Evolutionary conservation across 106 monocot genomes (phyloP).

Genomic region (Ottelia alismoides): DNA sequence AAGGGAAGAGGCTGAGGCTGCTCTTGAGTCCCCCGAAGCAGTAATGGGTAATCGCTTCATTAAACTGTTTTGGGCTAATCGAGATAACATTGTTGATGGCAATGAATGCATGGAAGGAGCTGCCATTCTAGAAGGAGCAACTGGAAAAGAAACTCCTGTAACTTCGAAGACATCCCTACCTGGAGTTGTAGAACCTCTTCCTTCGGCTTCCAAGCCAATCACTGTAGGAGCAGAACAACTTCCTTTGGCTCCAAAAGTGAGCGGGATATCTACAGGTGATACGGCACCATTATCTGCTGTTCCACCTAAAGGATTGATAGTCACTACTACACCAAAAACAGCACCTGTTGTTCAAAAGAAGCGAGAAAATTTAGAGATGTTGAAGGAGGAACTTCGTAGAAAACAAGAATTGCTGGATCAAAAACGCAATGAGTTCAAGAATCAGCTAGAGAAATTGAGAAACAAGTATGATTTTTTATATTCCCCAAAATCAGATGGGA

Average conservation of each 20-base stretch:
- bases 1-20: conserved; percentile 91
- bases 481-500: too few species aligned
- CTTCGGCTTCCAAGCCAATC: too few species aligned
- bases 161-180: conserved; percentile 12
- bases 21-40: conserved; percentile 88
- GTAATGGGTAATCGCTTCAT: conserved; percentile 99
- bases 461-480: too few species aligned
- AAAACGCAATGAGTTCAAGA: conserved; percentile 74
- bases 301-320: conserved; percentile 18
- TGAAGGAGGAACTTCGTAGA: conserved; percentile 86
- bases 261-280: conserved; percentile 16
- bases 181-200: conserved; percentile 28
- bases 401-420: conserved; percentile 75
- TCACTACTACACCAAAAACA: conserved; percentile 26
- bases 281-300: conserved; percentile 1
- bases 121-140: conserved; percentile 4
- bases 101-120: conserved; percentile 10
- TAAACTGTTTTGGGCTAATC: conserved; percentile 92
- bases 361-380: conserved; percentile 44
- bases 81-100: conserved; percentile 65
- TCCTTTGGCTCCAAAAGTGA: conserved; percentile 22
- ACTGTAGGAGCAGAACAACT: too few species aligned
- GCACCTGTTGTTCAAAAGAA: conserved; percentile 33
- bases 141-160: conserved; percentile 1
- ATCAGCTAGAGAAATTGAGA: conserved; percentile 68